Percentiles rank a stretch among this genome's conserved stretches.
phyloP scores from a whole-genome alignment of 202 grass and related monocot genomes.

The Sporobolus alterniflorus region DNA sequence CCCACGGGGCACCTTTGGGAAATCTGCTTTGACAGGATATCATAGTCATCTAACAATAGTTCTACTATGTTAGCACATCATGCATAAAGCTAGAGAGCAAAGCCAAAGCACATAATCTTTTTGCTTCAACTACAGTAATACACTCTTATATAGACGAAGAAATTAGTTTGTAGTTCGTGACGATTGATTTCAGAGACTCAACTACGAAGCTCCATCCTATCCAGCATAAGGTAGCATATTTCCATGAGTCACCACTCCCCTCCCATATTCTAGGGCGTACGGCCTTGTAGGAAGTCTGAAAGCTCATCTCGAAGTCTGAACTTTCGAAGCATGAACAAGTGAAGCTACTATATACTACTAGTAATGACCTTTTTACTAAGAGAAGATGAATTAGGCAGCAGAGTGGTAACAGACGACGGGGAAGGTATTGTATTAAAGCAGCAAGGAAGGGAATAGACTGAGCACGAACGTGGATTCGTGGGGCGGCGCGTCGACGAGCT shows the following conservation, averaged over 20 bases:
- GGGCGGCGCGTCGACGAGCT: conserved; percentile 50
- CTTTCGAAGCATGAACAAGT: too few species aligned
- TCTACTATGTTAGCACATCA: neutral
- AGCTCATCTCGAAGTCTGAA: too few species aligned
- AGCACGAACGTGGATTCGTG: conserved; percentile 53
- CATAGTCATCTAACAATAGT: too few species aligned
- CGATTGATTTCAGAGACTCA: too few species aligned
- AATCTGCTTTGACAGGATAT: conserved; percentile 49
- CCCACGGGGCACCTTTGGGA: conserved; percentile 86
- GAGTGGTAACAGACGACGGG: neutral
- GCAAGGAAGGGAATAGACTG: neutral
- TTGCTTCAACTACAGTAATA: neutral
- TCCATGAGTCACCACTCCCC: too few species aligned
- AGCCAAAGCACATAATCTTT: neutral
- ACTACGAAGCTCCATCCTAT: too few species aligned
- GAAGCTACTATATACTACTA: too few species aligned
- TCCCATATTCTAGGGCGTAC: too few species aligned
- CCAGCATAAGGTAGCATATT: too few species aligned
- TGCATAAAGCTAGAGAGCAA: neutral
- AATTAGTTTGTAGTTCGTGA: too few species aligned
- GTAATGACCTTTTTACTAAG: neutral
- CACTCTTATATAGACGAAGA: neutral
- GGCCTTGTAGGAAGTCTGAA: too few species aligned
- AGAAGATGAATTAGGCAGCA: neutral
- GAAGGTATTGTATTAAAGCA: neutral